Evolutionary conservation across 306 rosid species (phyloP), one percentile per base, ranked within the genome.

Genomic region (Rubus parviflorus): DNA sequence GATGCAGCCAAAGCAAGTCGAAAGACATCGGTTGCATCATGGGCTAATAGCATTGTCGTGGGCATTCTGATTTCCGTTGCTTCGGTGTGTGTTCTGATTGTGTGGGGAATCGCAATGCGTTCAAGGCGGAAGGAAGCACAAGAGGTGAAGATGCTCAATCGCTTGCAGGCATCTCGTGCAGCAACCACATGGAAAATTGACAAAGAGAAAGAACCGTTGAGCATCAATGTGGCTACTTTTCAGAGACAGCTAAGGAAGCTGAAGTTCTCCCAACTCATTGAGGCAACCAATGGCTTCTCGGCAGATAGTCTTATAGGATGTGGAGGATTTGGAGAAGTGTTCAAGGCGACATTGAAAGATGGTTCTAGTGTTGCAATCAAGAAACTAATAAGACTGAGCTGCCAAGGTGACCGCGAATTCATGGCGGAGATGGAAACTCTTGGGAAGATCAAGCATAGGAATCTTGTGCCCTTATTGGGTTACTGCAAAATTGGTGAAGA

Each of bases 371-470:
- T 94, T 43, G 98, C 98, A n/a, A 94, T 94, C 64, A 94, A 94
- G 89, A 94, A 94, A 86, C 93, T 94, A 53, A 92, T 94, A 67
- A 77, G 97, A 68, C 70, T 94, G 47, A 94, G 98, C 81, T 92
- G 97, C 81, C 98, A 94, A 74, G 98, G 98, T 12, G 98, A 94
- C 80, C 79, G 98, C 5, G 98, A 94, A 78, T 94, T 94, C 94
- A 90, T 89, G 92, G 98, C 98, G 2, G 98, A 94, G 86, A 94
- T 94, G 98, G 98, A 94, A 86, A 94, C 98, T 70, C 79, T 94
- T 46, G 98, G 98, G 68, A 94, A 94, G 85, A 94, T 94, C 86
- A 92, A 94, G 85, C 97, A 94, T 61, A 86, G 79, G 71, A 94
- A 94, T 58, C 93, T 94, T 41, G 97, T 94, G 42, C 98, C 98